Base-by-base conservation (phyloP, 768 basidiomycete species). In the Hypholoma sublateritium region DNA sequence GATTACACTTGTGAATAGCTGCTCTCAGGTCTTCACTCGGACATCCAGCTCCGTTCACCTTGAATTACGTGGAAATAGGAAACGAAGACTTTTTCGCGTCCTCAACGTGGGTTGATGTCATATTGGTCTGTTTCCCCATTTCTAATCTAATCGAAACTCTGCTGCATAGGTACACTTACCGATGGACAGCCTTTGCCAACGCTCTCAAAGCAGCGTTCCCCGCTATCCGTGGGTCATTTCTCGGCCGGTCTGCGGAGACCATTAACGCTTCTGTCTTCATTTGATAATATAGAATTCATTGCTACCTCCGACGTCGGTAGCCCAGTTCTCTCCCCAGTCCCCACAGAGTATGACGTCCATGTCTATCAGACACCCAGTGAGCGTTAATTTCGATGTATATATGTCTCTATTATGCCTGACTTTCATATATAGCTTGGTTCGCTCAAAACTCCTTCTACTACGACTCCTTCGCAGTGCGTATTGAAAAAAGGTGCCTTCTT, bases 301-400 rank as follows among this genome's bases (percentile, higher is more conserved):
- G 84, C 85, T 1, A 86, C 85, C 0, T 69, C 77, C 0, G 58
- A 71, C 49, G 71, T 75, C 0, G 77, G 70, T 57, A 64, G 73
- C 54, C 83, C 83, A 5, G 63, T 75, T 13, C 67, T 85, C 36
- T 67, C 73, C 1, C 83, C 83, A 1, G 74, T 70, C 28, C 83
- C 84, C 1, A 72, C 65, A 21, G 72, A 80, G 41, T 87, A 82
- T 51, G 85, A 87, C 55, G 73, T 81, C 2, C 85, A 87, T 56
- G 76, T 83, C 16, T 86, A 86, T 59, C 76, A 81, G 59, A 84
- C 81, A 0, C 83, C 83, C 9, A 71, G 82, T 81, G 53, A 49
- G 74, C 56, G 11, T 17, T 36, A 13, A 12, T 11, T 12, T 34
- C 21, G 5, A 6, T n/a, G 21, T 16, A 1, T 32, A 39, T 16